A percentile compares a stretch with the other conserved stretches of the same genome.
These are phyloP conservation scores for Paecilomyces dactylethromorphus DNA, from an alignment of 2,329 filamentous ascomycete genomes.

Conservation along the genomic window DNA sequence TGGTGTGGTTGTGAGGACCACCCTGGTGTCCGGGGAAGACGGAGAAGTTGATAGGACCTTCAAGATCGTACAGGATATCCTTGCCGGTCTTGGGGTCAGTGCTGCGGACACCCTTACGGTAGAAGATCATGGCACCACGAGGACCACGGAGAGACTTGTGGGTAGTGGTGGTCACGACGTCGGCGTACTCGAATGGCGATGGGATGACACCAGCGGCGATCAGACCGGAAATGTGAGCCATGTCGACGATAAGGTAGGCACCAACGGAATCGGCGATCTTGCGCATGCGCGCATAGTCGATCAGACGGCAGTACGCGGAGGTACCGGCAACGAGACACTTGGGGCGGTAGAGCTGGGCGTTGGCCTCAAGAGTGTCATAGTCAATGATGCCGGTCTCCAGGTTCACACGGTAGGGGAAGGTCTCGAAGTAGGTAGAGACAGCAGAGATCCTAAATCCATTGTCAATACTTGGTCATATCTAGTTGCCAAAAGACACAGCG, in stretches of 20 bases:
- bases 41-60: conserved; percentile 87
- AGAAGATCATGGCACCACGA: conserved; percentile 97
- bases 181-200: conserved; percentile 79
- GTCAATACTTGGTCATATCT: conserved; percentile 1
- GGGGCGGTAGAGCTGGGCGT: conserved; percentile 82
- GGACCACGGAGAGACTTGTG: conserved; percentile 96
- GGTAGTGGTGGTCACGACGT: conserved; percentile 95
- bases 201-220: conserved; percentile 88
- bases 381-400: conserved; percentile 89
- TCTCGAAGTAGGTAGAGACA: conserved; percentile 98
- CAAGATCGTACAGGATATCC: conserved; percentile 82
- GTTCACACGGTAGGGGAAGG: conserved; percentile 86
- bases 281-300: conserved; percentile 90
- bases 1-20: conserved; percentile 98
- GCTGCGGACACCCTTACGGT: conserved; percentile 80
- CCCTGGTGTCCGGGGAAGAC: conserved; percentile 98
- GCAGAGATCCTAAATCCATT: conserved; percentile 67
- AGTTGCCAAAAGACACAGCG: not conserved
- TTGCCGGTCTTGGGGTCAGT: conserved; percentile 79
- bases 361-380: conserved; percentile 83
- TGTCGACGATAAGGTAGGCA: conserved; percentile 89
- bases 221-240: conserved; percentile 94
- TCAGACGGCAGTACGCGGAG: conserved; percentile 90
- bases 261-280: conserved; percentile 85
- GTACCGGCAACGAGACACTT: conserved; percentile 94